Conservation (phyloP, 2,329 filamentous ascomycete genomes). For the Cordyceps javanica region DNA sequence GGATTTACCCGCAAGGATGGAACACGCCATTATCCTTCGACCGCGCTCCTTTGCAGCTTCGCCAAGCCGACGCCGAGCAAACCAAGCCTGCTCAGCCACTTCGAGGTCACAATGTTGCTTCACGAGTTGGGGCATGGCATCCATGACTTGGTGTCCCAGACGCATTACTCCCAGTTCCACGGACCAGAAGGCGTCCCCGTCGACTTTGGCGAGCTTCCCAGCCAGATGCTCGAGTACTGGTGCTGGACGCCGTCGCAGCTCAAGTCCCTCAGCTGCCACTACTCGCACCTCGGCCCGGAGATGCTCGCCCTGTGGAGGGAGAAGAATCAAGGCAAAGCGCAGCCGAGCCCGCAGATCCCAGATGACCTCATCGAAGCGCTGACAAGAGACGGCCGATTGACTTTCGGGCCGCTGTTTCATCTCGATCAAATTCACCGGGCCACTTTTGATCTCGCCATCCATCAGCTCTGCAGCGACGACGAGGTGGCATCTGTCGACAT, state of each 20-base stretch:
- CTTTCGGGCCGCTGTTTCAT: neutral
- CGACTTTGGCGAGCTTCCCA: slow-evolving; percentile 13
- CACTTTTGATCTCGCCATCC: neutral
- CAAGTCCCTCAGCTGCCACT: neutral
- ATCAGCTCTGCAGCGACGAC: neutral
- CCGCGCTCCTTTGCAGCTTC: slow-evolving; percentile 49
- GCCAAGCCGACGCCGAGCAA: slow-evolving; percentile 37
- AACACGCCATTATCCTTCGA: slow-evolving; percentile 44
- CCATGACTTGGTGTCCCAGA: slow-evolving; percentile 44
- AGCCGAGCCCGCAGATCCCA: neutral
- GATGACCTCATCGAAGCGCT: neutral
- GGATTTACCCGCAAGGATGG: slow-evolving; percentile 42
- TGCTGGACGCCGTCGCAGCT: neutral
- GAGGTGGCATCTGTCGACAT: neutral
- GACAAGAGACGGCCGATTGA: neutral
- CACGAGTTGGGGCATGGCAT: slow-evolving; percentile 50
- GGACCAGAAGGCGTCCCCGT: slow-evolving; percentile 1
- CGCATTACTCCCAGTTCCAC: slow-evolving; percentile 36
- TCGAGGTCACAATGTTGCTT: slow-evolving; percentile 32
- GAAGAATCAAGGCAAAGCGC: neutral
- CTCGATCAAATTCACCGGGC: neutral
- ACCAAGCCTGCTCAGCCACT: slow-evolving; percentile 45
- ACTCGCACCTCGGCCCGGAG: neutral
- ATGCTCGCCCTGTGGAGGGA: neutral
- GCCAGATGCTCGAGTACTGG: slow-evolving; percentile 9